Percentiles rank a stretch among this genome's conserved stretches.
phyloP scores from a whole-genome alignment of 345 rosid genomes.

The Eucalyptus viminalis region DNA sequence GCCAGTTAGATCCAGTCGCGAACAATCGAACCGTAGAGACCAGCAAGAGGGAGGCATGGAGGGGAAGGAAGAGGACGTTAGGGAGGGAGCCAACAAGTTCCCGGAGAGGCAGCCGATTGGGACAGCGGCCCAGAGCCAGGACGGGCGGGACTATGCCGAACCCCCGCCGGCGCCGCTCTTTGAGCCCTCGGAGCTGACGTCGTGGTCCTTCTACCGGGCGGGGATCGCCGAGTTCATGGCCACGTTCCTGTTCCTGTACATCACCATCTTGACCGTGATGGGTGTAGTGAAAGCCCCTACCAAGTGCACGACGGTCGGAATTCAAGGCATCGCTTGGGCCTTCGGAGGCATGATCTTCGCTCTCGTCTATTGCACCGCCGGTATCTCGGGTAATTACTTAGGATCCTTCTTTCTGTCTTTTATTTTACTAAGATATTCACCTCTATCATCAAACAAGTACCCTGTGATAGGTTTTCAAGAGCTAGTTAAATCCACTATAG shows the following conservation, averaged over 20 bases:
- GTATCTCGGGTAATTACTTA: constrained; percentile 20
- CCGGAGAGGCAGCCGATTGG: constrained; percentile 40
- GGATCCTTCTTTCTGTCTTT: background rate
- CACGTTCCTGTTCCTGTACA: constrained; percentile 34
- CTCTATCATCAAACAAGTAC: background rate
- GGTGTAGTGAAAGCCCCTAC: constrained; percentile 10
- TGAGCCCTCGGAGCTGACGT: constrained; percentile 16
- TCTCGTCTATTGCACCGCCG: constrained; percentile 53
- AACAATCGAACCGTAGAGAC: background rate
- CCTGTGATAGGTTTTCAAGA: background rate
- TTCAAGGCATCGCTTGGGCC: constrained; percentile 59
- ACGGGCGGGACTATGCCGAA: constrained; percentile 28
- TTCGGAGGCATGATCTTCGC: constrained; percentile 62
- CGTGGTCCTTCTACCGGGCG: constrained; percentile 46
- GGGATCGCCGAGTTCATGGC: constrained; percentile 46
- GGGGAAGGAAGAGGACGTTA: constrained; percentile 43
- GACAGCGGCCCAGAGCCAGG: constrained; percentile 34
- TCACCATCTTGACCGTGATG: constrained; percentile 41
- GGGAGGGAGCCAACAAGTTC: constrained; percentile 46
- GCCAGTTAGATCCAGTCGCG: background rate
- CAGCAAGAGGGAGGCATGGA: constrained; percentile 2
- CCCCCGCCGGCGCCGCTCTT: constrained; percentile 39
- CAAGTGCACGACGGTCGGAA: constrained; percentile 36
- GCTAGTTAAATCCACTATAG: background rate
- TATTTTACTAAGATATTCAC: background rate